Conservation (phyloP, 495 filamentous ascomycete genomes). For the Thermothielavioides terrestris region DNA sequence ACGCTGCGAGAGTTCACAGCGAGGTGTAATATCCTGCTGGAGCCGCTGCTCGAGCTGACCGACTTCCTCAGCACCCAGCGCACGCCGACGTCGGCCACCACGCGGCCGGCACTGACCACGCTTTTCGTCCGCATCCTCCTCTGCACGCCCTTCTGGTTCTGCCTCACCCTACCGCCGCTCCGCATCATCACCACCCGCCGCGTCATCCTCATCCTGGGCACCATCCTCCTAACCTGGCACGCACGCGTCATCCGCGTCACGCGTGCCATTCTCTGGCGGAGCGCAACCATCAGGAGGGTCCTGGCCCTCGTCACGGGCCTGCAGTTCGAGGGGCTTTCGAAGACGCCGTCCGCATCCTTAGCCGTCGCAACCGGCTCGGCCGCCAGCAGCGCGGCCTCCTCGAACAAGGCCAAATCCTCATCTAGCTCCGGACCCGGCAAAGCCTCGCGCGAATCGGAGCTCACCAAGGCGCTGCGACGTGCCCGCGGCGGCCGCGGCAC, state of each 20-base stretch:
- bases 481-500: constrained; percentile 42
- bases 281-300: constrained; percentile 57
- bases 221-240: constrained; percentile 81
- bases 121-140: constrained; percentile 84
- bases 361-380: constrained; percentile 9
- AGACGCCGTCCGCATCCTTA: constrained; percentile 4
- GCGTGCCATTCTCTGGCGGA: constrained; percentile 86
- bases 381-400: constrained; percentile 6
- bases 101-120: constrained; percentile 79
- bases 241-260: constrained; percentile 77
- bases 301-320: constrained; percentile 69
- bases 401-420: constrained; percentile 4
- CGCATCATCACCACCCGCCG: constrained; percentile 82
- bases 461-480: constrained; percentile 28
- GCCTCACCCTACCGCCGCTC: constrained; percentile 70
- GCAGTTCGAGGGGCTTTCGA: constrained; percentile 44
- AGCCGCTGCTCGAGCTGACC: constrained; percentile 78
- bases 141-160: constrained; percentile 79
- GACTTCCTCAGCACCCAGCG: constrained; percentile 89
- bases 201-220: constrained; percentile 69
- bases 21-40: constrained; percentile 82
- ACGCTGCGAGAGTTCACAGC: constrained; percentile 79
- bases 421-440: not conserved
- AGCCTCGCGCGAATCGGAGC: constrained; percentile 24
- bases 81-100: constrained; percentile 86